phyloP scores from a whole-genome alignment of 2,329 filamentous ascomycete genomes.

The Aspergillus bombycis region DNA sequence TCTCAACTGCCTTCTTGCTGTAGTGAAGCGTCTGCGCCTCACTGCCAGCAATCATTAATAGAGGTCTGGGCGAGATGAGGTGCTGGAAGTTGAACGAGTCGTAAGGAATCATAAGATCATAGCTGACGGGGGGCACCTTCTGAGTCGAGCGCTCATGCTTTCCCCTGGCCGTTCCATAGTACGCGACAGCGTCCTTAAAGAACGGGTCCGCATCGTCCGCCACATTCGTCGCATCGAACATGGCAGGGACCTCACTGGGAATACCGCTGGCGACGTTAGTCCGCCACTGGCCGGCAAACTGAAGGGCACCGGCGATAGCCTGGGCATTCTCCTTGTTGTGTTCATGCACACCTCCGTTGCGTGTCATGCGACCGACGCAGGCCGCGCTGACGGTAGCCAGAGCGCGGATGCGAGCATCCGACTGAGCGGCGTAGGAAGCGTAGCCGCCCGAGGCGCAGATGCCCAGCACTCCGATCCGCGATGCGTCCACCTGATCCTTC shows the following conservation, averaged over 20 bases:
- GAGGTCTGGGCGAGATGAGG: slow-evolving; percentile 29
- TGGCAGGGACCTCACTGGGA: neutral
- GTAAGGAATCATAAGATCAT: slow-evolving; percentile 28
- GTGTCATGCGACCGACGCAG: slow-evolving; percentile 32
- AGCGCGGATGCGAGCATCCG: slow-evolving; percentile 44
- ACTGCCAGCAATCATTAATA: slow-evolving; percentile 31
- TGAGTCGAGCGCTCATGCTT: slow-evolving; percentile 24
- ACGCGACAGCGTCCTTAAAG: slow-evolving; percentile 21
- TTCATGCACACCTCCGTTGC: slow-evolving; percentile 11
- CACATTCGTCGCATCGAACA: slow-evolving; percentile 13
- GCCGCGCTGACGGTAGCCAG: slow-evolving; percentile 39
- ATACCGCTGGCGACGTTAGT: slow-evolving; percentile 9
- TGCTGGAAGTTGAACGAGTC: slow-evolving; percentile 28
- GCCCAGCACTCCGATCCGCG: slow-evolving; percentile 42
- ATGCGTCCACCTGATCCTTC: slow-evolving; percentile 29
- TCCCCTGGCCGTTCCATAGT: slow-evolving; percentile 27
- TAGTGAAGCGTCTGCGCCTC: slow-evolving; percentile 28
- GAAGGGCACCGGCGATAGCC: slow-evolving; percentile 7
- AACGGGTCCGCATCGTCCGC: slow-evolving; percentile 15
- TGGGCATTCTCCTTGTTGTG: slow-evolving; percentile 6
- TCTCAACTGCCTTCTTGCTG: slow-evolving; percentile 25
- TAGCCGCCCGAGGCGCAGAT: slow-evolving; percentile 46
- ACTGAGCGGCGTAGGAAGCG: slow-evolving; percentile 36
- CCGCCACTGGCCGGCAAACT: slow-evolving; percentile 17
- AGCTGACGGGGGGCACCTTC: slow-evolving; percentile 21